These are phyloP conservation scores for Lodderomyces metapsilosis DNA, from an alignment of 1,139 yeast genomes.

Conservation along the genomic window DNA sequence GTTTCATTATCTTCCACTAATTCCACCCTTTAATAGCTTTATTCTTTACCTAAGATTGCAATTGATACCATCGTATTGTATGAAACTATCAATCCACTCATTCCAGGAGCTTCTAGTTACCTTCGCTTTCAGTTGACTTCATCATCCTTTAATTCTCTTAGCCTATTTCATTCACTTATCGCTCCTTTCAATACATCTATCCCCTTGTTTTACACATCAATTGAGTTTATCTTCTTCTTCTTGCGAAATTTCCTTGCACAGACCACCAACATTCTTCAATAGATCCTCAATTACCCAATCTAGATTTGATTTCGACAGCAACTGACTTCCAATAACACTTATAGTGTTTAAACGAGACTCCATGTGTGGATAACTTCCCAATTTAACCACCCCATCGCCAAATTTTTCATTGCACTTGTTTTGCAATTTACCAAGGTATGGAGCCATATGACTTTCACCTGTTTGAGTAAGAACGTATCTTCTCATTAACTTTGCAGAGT, in stretches of 20 bases:
- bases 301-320: constrained; percentile 31
- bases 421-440: constrained; percentile 56
- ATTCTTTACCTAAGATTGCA: too few relatives aligned
- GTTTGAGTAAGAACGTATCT: constrained; percentile 60
- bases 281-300: constrained; percentile 47
- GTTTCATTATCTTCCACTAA: too few relatives aligned
- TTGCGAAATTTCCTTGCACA: constrained; percentile 55
- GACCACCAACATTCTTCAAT: constrained; percentile 37
- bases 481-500: constrained; percentile 32
- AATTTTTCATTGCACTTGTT: constrained; percentile 35
- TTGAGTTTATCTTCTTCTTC: constrained; percentile 48
- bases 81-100: too few relatives aligned
- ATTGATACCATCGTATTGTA: too few relatives aligned
- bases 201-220: too few relatives aligned
- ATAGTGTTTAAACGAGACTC: constrained; percentile 63
- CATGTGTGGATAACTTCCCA: constrained; percentile 85
- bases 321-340: constrained; percentile 62
- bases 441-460: constrained; percentile 69
- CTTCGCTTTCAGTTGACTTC: too few relatives aligned
- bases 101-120: too few relatives aligned
- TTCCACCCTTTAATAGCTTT: too few relatives aligned
- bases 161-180: too few relatives aligned
- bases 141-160: too few relatives aligned
- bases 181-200: too few relatives aligned
- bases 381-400: constrained; percentile 47